A percentile compares a stretch with the other conserved stretches of the same genome.
Conservation (phyloP, 352 stramenopile species). For the Pythium aquatile region DNA sequence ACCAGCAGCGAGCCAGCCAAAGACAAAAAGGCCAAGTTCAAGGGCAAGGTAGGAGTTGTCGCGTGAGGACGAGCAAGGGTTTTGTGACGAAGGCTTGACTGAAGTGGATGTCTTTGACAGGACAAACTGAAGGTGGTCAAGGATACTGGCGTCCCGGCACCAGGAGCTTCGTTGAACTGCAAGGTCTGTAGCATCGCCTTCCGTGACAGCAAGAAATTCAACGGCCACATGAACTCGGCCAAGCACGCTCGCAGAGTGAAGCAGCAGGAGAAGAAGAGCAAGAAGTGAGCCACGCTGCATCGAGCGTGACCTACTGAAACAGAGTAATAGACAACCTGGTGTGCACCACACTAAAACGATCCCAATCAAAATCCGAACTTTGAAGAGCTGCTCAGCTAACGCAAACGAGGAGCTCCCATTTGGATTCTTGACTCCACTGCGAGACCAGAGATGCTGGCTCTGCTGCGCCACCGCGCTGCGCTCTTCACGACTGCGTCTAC, state of each 20-base stretch:
- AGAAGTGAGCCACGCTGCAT: not conserved
- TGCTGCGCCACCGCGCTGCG: slow-evolving; percentile 17
- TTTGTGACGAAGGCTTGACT: not conserved
- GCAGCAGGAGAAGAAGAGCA: slow-evolving; percentile 43
- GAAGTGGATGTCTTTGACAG: slow-evolving; percentile 2
- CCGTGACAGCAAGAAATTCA: slow-evolving; percentile 77
- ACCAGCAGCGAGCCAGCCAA: not conserved
- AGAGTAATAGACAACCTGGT: slow-evolving; percentile 4
- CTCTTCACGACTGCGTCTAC: slow-evolving; percentile 5
- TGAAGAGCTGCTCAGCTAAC: not conserved
- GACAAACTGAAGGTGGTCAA: slow-evolving; percentile 23
- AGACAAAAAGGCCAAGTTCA: slow-evolving; percentile 9
- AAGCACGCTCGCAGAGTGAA: slow-evolving; percentile 80
- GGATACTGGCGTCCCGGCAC: not conserved
- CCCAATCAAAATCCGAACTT: slow-evolving; percentile 2
- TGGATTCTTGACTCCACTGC: not conserved
- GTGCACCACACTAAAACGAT: slow-evolving; percentile 1
- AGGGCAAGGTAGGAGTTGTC: slow-evolving; percentile 9
- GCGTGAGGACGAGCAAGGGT: not conserved
- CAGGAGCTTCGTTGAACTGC: slow-evolving; percentile 39
- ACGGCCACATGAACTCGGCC: slow-evolving; percentile 83
- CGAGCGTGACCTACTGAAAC: not conserved
- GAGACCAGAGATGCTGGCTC: slow-evolving; percentile 5
- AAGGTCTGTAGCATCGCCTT: slow-evolving; percentile 57
- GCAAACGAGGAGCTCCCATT: not conserved